Conservation (phyloP, 495 filamentous ascomycete species). For the Chaetomium fimeti region DNA sequence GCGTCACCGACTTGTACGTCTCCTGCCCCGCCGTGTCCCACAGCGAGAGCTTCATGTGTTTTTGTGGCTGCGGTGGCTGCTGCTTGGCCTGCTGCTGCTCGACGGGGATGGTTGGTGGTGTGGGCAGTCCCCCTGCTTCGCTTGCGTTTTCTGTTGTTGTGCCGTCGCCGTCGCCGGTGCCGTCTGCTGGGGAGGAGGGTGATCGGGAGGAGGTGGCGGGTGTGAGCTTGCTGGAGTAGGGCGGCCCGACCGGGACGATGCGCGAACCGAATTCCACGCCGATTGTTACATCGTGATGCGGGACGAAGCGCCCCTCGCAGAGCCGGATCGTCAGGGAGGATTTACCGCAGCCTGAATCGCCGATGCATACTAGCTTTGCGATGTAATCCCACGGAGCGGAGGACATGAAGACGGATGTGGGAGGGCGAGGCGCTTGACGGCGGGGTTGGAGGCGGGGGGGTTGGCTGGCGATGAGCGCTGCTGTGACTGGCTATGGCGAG, state of each 20-base stretch:
- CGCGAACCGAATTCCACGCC: slow-evolving; percentile 96
- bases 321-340: slow-evolving; percentile 86
- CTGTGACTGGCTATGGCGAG: not conserved
- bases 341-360: slow-evolving; percentile 92
- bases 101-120: slow-evolving; percentile 29
- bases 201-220: slow-evolving; percentile 36
- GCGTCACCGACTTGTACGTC: slow-evolving; percentile 92
- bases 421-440: not conserved
- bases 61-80: slow-evolving; percentile 54
- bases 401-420: slow-evolving; percentile 44
- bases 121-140: slow-evolving; percentile 36
- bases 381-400: slow-evolving; percentile 90
- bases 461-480: not conserved
- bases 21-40: slow-evolving; percentile 99
- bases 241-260: slow-evolving; percentile 88
- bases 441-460: not conserved
- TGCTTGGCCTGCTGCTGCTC: not conserved
- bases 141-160: not conserved
- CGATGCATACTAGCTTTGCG: slow-evolving; percentile 95
- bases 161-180: not conserved
- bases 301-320: slow-evolving; percentile 92
- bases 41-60: slow-evolving; percentile 72
- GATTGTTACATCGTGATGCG: slow-evolving; percentile 94
- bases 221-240: slow-evolving; percentile 45
- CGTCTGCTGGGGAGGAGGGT: slow-evolving; percentile 29